Conservation (phyloP, 2,329 filamentous ascomycete species). For the Rhynchosporium graminicola region DNA sequence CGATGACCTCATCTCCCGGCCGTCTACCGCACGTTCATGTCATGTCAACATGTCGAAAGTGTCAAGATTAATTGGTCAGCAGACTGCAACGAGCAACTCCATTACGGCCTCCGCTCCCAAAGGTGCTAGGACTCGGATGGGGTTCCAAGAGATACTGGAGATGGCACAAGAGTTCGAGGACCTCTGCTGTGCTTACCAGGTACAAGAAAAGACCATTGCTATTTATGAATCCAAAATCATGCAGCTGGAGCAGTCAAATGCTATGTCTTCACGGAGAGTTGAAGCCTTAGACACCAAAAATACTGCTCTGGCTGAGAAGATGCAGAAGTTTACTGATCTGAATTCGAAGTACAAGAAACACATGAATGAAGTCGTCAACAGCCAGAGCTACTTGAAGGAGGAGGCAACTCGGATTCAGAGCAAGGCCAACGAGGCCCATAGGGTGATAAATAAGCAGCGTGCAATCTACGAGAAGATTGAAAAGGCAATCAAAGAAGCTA, state of each 20-base stretch:
- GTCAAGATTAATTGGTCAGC: neutral
- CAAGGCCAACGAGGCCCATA: neutral
- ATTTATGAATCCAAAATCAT: conserved; percentile 22
- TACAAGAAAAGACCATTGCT: conserved; percentile 19
- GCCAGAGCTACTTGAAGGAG: conserved; percentile 31
- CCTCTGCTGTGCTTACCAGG: conserved; percentile 13
- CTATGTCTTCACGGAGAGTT: conserved; percentile 19
- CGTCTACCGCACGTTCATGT: neutral
- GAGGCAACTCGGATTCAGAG: conserved; percentile 22
- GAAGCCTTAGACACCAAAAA: conserved; percentile 25
- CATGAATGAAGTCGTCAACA: conserved; percentile 39
- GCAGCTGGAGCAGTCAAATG: conserved; percentile 13
- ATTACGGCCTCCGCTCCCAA: neutral
- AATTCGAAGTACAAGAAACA: conserved; percentile 38
- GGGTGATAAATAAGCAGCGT: neutral
- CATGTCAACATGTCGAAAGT: conserved; percentile 1
- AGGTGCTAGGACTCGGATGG: neutral
- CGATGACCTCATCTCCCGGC: conserved; percentile 1
- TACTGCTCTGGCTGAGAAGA: conserved; percentile 26
- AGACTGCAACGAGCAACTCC: neutral
- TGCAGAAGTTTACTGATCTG: conserved; percentile 34
- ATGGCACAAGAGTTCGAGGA: neutral
- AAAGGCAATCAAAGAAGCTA: conserved; percentile 9
- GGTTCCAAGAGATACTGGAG: conserved; percentile 2
- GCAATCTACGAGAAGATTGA: conserved; percentile 11